A percentile compares a stretch with the other conserved stretches of the same genome.
Conservation (phyloP, 768 basidiomycete genomes). For the Mycena olivaceomarginata region DNA sequence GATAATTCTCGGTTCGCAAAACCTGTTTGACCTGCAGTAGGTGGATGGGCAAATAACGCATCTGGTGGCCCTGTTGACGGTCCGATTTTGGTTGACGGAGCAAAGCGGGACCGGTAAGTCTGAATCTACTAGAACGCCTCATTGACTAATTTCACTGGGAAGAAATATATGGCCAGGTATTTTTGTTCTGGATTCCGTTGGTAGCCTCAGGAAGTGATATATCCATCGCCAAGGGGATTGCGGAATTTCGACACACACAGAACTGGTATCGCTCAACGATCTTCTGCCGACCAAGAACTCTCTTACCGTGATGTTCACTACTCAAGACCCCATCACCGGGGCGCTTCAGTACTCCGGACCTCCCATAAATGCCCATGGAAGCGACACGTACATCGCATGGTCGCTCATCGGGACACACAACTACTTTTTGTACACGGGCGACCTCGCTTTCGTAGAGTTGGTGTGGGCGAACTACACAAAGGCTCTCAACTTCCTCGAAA, state of each 20-base stretch:
- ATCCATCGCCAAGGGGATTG: slow-evolving; percentile 55
- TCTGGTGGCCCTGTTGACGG: slow-evolving; percentile 67
- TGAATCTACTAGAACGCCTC: not conserved
- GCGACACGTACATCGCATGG: slow-evolving; percentile 71
- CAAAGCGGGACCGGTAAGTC: slow-evolving; percentile 68
- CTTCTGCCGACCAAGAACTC: slow-evolving; percentile 65
- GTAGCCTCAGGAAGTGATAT: not conserved
- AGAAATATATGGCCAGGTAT: slow-evolving; percentile 54
- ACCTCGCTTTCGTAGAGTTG: slow-evolving; percentile 61
- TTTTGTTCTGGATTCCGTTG: not conserved
- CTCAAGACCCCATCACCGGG: slow-evolving; percentile 65
- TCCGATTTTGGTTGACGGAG: slow-evolving; percentile 73
- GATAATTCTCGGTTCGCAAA: not conserved
- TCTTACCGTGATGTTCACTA: slow-evolving; percentile 69
- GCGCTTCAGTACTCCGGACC: slow-evolving; percentile 67
- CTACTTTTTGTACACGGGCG: slow-evolving; percentile 70
- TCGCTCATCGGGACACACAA: slow-evolving; percentile 65
- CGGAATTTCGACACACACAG: slow-evolving; percentile 64
- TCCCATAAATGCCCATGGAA: slow-evolving; percentile 57
- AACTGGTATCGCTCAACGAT: slow-evolving; percentile 58
- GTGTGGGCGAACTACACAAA: slow-evolving; percentile 69
- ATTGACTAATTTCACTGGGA: not conserved
- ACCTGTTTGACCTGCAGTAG: slow-evolving; percentile 42
- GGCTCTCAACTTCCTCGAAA: slow-evolving; percentile 61
- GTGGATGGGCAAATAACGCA: slow-evolving; percentile 68